A percentile compares a stretch with the other conserved stretches of the same genome.
Conservation (phyloP, 495 filamentous ascomycete genomes). For the Aspergillus biplanus region DNA sequence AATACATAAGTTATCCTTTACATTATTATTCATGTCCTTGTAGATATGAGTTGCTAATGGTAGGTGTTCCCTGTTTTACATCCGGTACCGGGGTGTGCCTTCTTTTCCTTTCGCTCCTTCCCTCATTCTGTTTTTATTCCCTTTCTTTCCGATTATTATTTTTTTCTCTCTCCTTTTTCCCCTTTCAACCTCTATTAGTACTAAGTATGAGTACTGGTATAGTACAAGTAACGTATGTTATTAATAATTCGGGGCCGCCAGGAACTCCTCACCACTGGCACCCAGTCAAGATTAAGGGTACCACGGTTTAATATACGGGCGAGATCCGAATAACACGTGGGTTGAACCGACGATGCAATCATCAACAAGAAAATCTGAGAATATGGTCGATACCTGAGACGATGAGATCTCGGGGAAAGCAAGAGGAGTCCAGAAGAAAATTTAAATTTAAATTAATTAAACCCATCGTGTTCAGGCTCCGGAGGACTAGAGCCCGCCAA, state of each 20-base stretch:
- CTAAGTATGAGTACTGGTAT: too few species aligned
- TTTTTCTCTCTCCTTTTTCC: neutral
- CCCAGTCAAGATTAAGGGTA: neutral
- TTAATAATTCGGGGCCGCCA: neutral
- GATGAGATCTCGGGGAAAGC: neutral
- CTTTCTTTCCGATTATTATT: neutral
- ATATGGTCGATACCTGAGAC: neutral
- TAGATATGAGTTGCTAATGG: too few species aligned
- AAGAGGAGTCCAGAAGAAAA: neutral
- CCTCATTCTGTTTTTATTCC: neutral
- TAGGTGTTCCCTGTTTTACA: too few species aligned
- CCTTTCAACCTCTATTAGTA: neutral
- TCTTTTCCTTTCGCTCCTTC: neutral
- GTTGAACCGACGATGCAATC: neutral
- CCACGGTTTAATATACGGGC: neutral
- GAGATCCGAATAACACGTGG: constrained; percentile 9
- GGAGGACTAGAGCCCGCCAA: too few species aligned
- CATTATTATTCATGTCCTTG: too few species aligned
- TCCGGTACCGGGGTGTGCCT: neutral
- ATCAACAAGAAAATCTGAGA: neutral
- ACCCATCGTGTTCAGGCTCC: too few species aligned
- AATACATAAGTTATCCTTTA: too few species aligned
- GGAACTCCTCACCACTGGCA: neutral
- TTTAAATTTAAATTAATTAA: neutral
- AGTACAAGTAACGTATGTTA: neutral